Evolutionary conservation across 345 rosid genomes (phyloP).

Genomic region (Gossypium turneri): DNA sequence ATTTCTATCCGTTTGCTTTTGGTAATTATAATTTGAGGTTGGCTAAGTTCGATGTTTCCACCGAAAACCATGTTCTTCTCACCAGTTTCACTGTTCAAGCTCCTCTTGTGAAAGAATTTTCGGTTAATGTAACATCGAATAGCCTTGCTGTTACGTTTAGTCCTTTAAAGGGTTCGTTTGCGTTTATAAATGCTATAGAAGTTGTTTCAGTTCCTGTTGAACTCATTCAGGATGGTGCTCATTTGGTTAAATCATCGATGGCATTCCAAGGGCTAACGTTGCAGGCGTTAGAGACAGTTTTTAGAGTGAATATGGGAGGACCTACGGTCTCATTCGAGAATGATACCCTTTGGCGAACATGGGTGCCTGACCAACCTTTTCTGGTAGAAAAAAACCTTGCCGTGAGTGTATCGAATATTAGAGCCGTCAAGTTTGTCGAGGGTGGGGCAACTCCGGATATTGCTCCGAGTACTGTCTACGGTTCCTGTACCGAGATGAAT

Average conservation of each 20-base stretch:
- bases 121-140: slow-evolving; percentile 42
- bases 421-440: slow-evolving; percentile 42
- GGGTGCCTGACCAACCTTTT: slow-evolving; percentile 62
- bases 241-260: slow-evolving; percentile 20
- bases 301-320: slow-evolving; percentile 94
- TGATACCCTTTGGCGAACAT: slow-evolving; percentile 74
- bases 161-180: slow-evolving; percentile 56
- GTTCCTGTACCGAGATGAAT: slow-evolving; percentile 60
- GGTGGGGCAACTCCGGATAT: slow-evolving; percentile 47
- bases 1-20: slow-evolving; percentile 61
- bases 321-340: slow-evolving; percentile 38
- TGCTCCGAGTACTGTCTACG: slow-evolving; percentile 74
- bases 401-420: slow-evolving; percentile 28
- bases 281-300: slow-evolving; percentile 70
- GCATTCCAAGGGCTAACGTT: slow-evolving; percentile 39
- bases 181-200: slow-evolving; percentile 72
- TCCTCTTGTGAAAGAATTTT: slow-evolving; percentile 57
- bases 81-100: slow-evolving; percentile 37
- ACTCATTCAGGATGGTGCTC: slow-evolving; percentile 41
- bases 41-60: slow-evolving; percentile 57
- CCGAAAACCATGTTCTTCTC: slow-evolving; percentile 51
- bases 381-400: slow-evolving; percentile 38
- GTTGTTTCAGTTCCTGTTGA: slow-evolving; percentile 70
- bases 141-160: slow-evolving; percentile 53
- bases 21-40: slow-evolving; percentile 45